phyloP scores from a whole-genome alignment of 2,329 filamentous ascomycete species.

The Periconia sp. region DNA sequence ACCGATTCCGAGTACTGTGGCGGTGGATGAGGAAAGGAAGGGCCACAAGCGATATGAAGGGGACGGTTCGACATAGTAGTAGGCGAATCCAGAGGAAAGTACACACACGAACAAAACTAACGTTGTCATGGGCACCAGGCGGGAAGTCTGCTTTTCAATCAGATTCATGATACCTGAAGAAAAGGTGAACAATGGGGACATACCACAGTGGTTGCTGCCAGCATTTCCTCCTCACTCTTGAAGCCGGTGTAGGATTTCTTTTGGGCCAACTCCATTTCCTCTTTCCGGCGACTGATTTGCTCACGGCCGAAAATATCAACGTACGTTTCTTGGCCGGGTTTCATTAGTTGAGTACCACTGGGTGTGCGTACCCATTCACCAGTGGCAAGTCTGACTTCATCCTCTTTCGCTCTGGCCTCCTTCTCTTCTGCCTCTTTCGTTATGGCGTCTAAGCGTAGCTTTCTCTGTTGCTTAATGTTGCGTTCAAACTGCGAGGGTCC shows the following conservation, averaged over 20 bases:
- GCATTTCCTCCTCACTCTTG: constrained; percentile 27
- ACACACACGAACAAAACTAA: constrained; percentile 33
- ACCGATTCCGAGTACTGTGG: constrained; percentile 62
- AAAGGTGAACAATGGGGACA: constrained; percentile 6
- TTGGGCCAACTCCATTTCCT: constrained; percentile 29
- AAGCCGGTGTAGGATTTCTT: constrained; percentile 26
- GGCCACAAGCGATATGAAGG: constrained; percentile 36
- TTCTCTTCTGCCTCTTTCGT: constrained; percentile 36
- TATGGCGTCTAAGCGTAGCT: constrained; percentile 28
- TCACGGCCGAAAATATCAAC: constrained; percentile 36
- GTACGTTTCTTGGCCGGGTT: constrained; percentile 36
- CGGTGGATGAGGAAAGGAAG: constrained; percentile 33
- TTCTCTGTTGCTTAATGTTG: constrained; percentile 36
- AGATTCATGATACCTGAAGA: neutral
- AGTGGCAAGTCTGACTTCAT: constrained; percentile 34
- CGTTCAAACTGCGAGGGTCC: constrained; percentile 39
- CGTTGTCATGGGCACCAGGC: constrained; percentile 39
- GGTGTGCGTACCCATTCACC: constrained; percentile 38
- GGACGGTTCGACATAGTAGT: constrained; percentile 36
- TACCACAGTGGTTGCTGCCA: constrained; percentile 37
- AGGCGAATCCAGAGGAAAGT: constrained; percentile 27
- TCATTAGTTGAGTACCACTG: constrained; percentile 38
- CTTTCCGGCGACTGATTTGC: constrained; percentile 32
- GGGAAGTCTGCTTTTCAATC: constrained; percentile 26
- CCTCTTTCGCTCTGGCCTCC: constrained; percentile 29